Base-by-base conservation (phyloP, 1,284 basidiomycete genomes). In the Ustilago nuda region DNA sequence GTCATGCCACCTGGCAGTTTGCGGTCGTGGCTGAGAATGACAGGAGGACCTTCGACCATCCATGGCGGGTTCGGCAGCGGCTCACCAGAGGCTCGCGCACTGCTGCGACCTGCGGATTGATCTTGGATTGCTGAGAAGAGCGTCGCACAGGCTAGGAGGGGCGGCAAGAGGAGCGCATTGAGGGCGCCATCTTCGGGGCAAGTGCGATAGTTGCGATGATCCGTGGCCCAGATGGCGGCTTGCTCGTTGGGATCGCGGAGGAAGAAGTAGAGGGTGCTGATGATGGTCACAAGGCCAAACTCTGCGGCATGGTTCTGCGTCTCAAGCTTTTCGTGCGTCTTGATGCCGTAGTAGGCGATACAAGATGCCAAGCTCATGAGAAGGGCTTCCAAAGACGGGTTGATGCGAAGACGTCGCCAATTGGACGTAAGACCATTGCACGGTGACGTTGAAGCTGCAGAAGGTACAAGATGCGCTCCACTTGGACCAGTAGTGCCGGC, bases 181-280 rank as follows among this genome's bases (percentile, higher is more conserved):
- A 82, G 60, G 27, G 80, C 78, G 15, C 81, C 81, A 48, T 82
- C 81, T 23, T 82, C 81, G 0, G 60, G 61, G 35, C 78, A 80
- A 23, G 63, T 37, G 37, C 81, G 75, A 43, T 79, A 82, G 48
- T 80, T 79, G 60, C 81, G 75, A 43, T 68, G 70, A 35, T 82
- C 79, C 33, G 81, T 82, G 15, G 80, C 78, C 81, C 80, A 82
- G 41, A 82, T 80, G 37, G 73, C 72, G 12, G 78, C 72, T 36
- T 72, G 58, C 56, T 76, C 74, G 36, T 70, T 60, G 1, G 71
- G 70, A 37, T 60, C 45, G 15, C 76, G 73, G 5, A 79, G 54
- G 43, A 80, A 64, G 52, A 76, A 72, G 72, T 79, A 80, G 33
- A 76, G 71, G 23, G 69, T 52, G 57, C 72, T 77, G 54, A 62